These are phyloP conservation scores for Phytophthora litchii DNA, from an alignment of 352 stramenopile genomes.

Conservation along the genomic window DNA sequence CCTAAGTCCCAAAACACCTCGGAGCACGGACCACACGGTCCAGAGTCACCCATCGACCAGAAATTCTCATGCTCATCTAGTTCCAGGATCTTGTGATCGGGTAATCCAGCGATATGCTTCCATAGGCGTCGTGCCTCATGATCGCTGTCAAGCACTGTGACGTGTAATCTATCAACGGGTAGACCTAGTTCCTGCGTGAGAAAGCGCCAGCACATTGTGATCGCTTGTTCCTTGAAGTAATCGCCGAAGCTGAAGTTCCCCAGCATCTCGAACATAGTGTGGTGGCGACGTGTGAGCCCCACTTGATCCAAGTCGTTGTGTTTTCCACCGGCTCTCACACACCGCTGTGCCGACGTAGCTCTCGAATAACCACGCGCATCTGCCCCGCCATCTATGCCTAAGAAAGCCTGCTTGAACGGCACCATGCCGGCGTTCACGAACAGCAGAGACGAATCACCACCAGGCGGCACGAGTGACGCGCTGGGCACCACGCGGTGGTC, in stretches of 20 bases:
- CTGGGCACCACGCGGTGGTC: slow-evolving; percentile 69
- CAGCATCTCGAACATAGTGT: slow-evolving; percentile 99
- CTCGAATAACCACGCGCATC: slow-evolving; percentile 85
- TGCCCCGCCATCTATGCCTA: slow-evolving; percentile 51
- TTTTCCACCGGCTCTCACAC: slow-evolving; percentile 97
- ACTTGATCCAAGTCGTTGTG: slow-evolving; percentile 99
- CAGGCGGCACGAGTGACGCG: slow-evolving; percentile 75
- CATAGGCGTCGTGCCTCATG: slow-evolving; percentile 64
- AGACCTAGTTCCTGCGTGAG: slow-evolving; percentile 90
- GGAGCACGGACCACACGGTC: slow-evolving; percentile 93
- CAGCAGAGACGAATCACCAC: slow-evolving; percentile 92
- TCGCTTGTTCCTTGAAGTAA: slow-evolving; percentile 98
- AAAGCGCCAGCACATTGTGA: slow-evolving; percentile 94
- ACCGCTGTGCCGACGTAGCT: slow-evolving; percentile 96
- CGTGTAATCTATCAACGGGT: slow-evolving; percentile 58
- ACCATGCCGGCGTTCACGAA: slow-evolving; percentile 99
- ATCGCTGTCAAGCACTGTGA: slow-evolving; percentile 74
- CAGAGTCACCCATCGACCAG: slow-evolving; percentile 96
- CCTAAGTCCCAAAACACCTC: slow-evolving; percentile 96
- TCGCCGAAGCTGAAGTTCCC: slow-evolving; percentile 98
- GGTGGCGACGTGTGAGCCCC: slow-evolving; percentile 96
- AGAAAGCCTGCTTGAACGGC: slow-evolving; percentile 93
- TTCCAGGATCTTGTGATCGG: slow-evolving; percentile 53
- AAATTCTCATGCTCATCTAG: slow-evolving; percentile 95
- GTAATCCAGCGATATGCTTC: slow-evolving; percentile 57